These are phyloP conservation scores for Nicotiana undulata DNA, from an alignment of 257 asterid species.

Conservation along the genomic window DNA sequence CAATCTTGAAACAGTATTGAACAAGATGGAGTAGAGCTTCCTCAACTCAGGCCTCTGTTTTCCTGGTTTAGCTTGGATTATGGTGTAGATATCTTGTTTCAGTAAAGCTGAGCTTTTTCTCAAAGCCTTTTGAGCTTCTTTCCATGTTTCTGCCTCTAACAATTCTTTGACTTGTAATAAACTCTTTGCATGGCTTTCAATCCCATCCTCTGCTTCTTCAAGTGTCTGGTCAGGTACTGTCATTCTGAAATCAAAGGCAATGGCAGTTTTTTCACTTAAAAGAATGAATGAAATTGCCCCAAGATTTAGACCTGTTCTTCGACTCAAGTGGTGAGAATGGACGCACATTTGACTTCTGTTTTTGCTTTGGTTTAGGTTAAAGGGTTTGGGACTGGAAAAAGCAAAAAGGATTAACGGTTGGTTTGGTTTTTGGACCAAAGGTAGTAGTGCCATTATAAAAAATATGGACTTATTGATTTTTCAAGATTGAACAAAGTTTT, in stretches of 20 bases:
- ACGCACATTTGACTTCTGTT: slow-evolving; percentile 9
- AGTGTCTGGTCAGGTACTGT: slow-evolving; percentile 61
- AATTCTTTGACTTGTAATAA: slow-evolving; percentile 39
- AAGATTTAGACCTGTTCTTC: slow-evolving; percentile 24
- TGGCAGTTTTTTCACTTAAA: slow-evolving; percentile 3
- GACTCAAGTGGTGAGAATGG: slow-evolving; percentile 2
- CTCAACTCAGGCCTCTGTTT: slow-evolving; percentile 46
- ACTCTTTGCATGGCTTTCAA: slow-evolving; percentile 32
- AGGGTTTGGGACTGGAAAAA: not conserved
- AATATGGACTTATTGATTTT: not conserved
- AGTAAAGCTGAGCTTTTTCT: slow-evolving; percentile 44
- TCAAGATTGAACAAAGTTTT: not conserved
- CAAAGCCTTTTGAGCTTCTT: slow-evolving; percentile 47
- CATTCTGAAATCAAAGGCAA: slow-evolving; percentile 50
- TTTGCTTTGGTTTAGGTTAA: slow-evolving; percentile 1
- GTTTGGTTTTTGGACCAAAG: slow-evolving; percentile 15
- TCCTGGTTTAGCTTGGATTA: slow-evolving; percentile 49
- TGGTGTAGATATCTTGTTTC: slow-evolving; percentile 65
- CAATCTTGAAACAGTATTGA: slow-evolving; percentile 44
- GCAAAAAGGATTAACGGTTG: not conserved
- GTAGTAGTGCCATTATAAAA: slow-evolving; percentile 12
- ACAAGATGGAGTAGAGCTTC: slow-evolving; percentile 39
- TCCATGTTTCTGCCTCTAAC: slow-evolving; percentile 44
- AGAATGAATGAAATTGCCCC: slow-evolving; percentile 11
- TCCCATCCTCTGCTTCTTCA: slow-evolving; percentile 47